Evolutionary conservation across 352 stramenopile genomes (phyloP).

Genomic region (Saprolegnia diclina): DNA sequence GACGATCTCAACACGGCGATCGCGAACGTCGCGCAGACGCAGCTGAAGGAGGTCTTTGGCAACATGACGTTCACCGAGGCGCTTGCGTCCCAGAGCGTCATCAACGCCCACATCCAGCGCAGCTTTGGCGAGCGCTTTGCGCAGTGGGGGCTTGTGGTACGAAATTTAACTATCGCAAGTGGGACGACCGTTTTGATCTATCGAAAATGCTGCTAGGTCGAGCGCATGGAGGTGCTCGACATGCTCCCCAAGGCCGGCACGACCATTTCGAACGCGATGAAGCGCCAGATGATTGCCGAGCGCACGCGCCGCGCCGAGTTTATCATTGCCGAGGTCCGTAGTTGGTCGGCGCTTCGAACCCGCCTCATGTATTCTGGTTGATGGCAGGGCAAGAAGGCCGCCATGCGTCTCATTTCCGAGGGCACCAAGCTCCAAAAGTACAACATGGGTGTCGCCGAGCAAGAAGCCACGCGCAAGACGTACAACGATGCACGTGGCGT

Average conservation of each 20-base stretch:
- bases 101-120: slow-evolving; percentile 36
- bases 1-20: slow-evolving; percentile 36
- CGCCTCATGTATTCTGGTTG: not conserved
- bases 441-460: slow-evolving; percentile 39
- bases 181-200: too few relatives aligned
- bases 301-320: slow-evolving; percentile 36
- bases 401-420: slow-evolving; percentile 32
- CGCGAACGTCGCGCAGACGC: slow-evolving; percentile 34
- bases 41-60: slow-evolving; percentile 40
- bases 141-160: slow-evolving; percentile 32
- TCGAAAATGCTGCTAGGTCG: slow-evolving; percentile 28
- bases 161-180: too few relatives aligned
- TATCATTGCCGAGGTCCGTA: slow-evolving; percentile 31
- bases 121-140: slow-evolving; percentile 32
- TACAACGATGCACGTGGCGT: not conserved
- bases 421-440: slow-evolving; percentile 36
- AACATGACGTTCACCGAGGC: slow-evolving; percentile 37
- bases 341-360: not conserved
- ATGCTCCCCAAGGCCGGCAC: slow-evolving; percentile 30
- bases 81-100: slow-evolving; percentile 32
- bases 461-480: slow-evolving; percentile 37
- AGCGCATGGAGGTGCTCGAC: slow-evolving; percentile 38
- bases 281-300: slow-evolving; percentile 40
- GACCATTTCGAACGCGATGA: slow-evolving; percentile 33
- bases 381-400: slow-evolving; percentile 34